Evolutionary conservation across 345 rosid genomes (phyloP).

Genomic region (Lagerstroemia speciosa): DNA sequence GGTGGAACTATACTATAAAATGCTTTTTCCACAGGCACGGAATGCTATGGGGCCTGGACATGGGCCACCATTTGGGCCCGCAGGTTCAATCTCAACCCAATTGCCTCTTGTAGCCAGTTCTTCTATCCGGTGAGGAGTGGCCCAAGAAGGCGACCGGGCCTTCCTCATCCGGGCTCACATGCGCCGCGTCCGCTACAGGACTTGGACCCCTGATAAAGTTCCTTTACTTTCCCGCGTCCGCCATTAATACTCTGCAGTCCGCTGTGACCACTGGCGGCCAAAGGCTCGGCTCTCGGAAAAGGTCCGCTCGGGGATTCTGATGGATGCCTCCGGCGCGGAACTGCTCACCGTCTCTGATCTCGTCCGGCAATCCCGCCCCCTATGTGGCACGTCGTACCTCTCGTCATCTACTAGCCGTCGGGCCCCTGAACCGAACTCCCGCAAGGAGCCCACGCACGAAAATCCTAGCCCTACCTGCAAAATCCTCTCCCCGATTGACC

Average conservation of each 20-base stretch:
- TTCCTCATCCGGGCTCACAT: background rate
- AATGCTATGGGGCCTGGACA: too few relatives aligned
- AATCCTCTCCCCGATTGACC: conserved; percentile 31
- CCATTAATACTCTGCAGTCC: background rate
- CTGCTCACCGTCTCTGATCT: conserved; percentile 34
- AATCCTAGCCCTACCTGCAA: conserved; percentile 17
- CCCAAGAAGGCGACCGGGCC: too few relatives aligned
- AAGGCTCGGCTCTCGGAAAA: background rate
- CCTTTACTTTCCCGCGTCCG: conserved; percentile 6
- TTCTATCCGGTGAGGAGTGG: too few relatives aligned
- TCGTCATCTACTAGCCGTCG: conserved; percentile 12
- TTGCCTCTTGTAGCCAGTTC: too few relatives aligned
- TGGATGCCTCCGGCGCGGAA: conserved; percentile 7
- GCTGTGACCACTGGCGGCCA: too few relatives aligned
- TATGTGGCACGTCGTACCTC: conserved; percentile 51
- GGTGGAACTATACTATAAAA: too few relatives aligned
- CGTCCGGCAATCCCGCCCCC: conserved; percentile 27
- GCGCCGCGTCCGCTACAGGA: background rate
- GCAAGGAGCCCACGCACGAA: conserved; percentile 6
- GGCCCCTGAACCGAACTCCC: conserved; percentile 10
- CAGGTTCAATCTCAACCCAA: too few relatives aligned
- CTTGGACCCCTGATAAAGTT: too few relatives aligned
- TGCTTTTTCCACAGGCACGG: too few relatives aligned
- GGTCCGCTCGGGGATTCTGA: background rate
- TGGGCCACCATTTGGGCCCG: too few relatives aligned